Base-by-base conservation (phyloP, 345 rosid species). In the Rhizophora mangle region DNA sequence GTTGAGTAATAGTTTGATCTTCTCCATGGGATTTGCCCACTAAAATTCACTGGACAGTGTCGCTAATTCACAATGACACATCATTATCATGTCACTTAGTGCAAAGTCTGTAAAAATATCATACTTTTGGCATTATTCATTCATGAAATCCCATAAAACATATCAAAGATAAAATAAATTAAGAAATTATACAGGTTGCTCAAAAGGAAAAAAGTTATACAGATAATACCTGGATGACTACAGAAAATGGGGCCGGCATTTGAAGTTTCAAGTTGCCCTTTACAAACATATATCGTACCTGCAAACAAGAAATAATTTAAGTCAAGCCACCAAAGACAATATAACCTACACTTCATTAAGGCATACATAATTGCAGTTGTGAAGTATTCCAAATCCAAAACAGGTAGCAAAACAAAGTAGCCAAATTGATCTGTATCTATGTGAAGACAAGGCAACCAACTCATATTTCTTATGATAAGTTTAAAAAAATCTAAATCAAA, bases 251-350 rank as follows among this genome's bases (percentile, higher is more conserved):
- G 4, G 89, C 74, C 5, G 96, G 97, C 95, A 87, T 78, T 65
- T 80, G 88, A 78, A 94, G 85, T 72, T 86, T 83, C 52, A 85
- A 77, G 31, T 55, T 72, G 60, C 95, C 93, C 79, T 87, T 88
- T 52, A 72, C 66, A 76, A 89, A 94, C 5, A 86, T 87, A 80
- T 88, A 91, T 22, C 81, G 86, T 52, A 86, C 98, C 97, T 89
- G 80, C 26, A 80, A 36, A 59, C 37, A 24, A 21, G 22, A 26
- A 51, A 36, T 1, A 66, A 59, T 3, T 34, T 3, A 47, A 57
- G 27, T 73, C 53, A 70, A 39, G 32, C 18, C 63, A 30, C 62
- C 39, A 60, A 34, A 18, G 15, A 24, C 13, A 46, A 47, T 13
- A 43, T 62, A 22, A 49, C 60, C 30, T 39, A 26, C 6, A 55